phyloP scores from a whole-genome alignment of 257 asterid genomes.

The Cordia subcordata region DNA sequence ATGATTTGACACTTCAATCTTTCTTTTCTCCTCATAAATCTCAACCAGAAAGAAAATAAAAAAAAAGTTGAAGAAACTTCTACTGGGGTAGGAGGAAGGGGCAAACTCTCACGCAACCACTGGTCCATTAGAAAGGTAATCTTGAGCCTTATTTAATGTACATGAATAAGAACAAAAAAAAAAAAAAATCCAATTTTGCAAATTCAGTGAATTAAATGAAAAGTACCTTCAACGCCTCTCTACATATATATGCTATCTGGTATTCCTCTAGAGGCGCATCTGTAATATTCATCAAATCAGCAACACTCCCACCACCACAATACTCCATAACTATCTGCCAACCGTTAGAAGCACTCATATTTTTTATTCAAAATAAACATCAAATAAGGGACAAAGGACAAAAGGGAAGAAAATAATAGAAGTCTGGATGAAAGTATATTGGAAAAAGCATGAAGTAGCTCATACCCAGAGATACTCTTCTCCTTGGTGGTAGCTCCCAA shows the following conservation, averaged over 20 bases:
- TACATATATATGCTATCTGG: slow-evolving; percentile 88
- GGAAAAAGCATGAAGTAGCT: slow-evolving; percentile 17
- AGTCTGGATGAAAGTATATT: neutral
- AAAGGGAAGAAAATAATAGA: neutral
- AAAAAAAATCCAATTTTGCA: slow-evolving; percentile 5
- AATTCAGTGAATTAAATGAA: slow-evolving; percentile 15
- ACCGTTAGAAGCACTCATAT: too few species aligned
- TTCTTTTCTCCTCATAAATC: too few species aligned
- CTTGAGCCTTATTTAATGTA: too few species aligned
- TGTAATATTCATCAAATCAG: slow-evolving; percentile 88
- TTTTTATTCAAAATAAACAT: neutral
- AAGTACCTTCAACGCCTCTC: slow-evolving; percentile 90
- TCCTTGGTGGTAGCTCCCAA: slow-evolving; percentile 97
- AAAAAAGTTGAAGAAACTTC: too few species aligned
- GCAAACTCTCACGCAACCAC: too few species aligned
- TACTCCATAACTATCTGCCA: slow-evolving; percentile 99
- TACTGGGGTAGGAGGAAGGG: too few species aligned
- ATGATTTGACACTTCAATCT: too few species aligned
- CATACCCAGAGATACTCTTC: slow-evolving; percentile 98
- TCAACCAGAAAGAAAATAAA: too few species aligned
- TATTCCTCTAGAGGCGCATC: slow-evolving; percentile 87
- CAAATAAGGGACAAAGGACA: neutral
- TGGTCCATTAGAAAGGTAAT: too few species aligned
- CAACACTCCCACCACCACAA: slow-evolving; percentile 99
- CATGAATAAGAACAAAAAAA: slow-evolving; percentile 4